Evolutionary conservation across 2,329 filamentous ascomycete species (phyloP).

Genomic region (Clarireedia monteithiana): DNA sequence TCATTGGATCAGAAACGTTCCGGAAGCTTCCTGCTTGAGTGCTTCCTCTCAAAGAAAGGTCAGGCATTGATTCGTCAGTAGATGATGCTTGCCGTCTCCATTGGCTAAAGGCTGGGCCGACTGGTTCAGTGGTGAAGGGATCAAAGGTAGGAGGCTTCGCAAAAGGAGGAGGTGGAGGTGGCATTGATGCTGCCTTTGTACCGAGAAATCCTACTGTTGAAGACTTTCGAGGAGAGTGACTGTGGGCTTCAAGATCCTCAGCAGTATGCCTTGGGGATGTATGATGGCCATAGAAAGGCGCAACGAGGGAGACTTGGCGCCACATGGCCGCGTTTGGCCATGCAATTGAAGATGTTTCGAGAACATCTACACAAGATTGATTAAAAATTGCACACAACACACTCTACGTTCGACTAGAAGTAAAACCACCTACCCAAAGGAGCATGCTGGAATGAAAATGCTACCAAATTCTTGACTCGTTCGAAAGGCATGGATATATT

Average conservation of each 20-base stretch:
- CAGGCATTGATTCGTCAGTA: constrained; percentile 39
- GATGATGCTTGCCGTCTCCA: constrained; percentile 33
- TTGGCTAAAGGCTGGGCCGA: constrained; percentile 14
- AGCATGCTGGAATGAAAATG: constrained; percentile 80
- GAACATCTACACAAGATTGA: constrained; percentile 45
- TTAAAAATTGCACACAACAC: constrained; percentile 1
- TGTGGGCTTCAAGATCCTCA: constrained; percentile 47
- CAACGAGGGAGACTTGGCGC: constrained; percentile 39
- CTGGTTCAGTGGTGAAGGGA: constrained; percentile 32
- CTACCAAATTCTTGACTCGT: constrained; percentile 62
- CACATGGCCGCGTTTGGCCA: constrained; percentile 73
- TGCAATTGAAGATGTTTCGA: constrained; percentile 66
- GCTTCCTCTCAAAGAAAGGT: constrained; percentile 30
- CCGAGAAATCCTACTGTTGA: constrained; percentile 18
- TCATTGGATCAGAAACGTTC: constrained; percentile 25
- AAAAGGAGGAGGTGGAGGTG: constrained; percentile 16
- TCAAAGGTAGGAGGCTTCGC: constrained; percentile 31
- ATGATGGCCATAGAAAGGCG: constrained; percentile 23
- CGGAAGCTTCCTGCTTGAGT: constrained; percentile 30
- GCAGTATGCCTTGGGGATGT: constrained; percentile 31
- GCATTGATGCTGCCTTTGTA: constrained; percentile 1
- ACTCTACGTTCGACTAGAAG: not conserved
- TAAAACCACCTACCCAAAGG: constrained; percentile 52
- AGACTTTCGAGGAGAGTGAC: constrained; percentile 48
- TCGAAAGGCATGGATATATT: constrained; percentile 47